phyloP scores from a whole-genome alignment of 306 rosid genomes.

The Lithocarpus polystachyus region DNA sequence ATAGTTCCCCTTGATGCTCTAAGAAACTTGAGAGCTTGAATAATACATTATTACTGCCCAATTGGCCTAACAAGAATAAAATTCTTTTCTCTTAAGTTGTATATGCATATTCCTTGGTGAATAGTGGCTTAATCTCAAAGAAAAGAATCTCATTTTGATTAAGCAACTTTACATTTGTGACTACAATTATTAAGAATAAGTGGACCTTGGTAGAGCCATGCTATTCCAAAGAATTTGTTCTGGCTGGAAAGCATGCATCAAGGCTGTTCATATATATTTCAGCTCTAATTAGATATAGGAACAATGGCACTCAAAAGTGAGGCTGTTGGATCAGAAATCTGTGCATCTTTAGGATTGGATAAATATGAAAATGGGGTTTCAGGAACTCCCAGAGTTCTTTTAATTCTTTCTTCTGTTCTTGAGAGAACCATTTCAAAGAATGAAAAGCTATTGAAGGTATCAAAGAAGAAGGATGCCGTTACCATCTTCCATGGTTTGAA shows the following conservation, averaged over 20 bases:
- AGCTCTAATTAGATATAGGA: constrained; percentile 21
- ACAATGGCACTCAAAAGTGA: constrained; percentile 11
- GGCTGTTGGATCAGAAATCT: constrained; percentile 16
- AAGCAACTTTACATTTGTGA: constrained; percentile 13
- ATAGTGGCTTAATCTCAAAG: constrained; percentile 38
- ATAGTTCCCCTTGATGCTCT: constrained; percentile 6
- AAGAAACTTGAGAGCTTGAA: constrained; percentile 19
- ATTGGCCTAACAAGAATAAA: constrained; percentile 19
- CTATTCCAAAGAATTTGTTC: not conserved
- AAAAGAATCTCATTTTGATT: constrained; percentile 41
- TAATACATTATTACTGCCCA: not conserved
- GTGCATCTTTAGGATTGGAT: constrained; percentile 25
- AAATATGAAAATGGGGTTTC: constrained; percentile 10
- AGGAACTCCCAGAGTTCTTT: constrained; percentile 32
- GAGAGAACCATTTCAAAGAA: constrained; percentile 46
- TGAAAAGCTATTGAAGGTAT: constrained; percentile 26
- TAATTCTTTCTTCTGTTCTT: constrained; percentile 28
- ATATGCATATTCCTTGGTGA: constrained; percentile 16
- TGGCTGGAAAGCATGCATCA: not conserved
- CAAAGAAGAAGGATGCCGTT: constrained; percentile 23
- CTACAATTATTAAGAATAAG: not conserved
- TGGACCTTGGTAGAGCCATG: not conserved
- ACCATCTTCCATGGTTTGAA: constrained; percentile 54
- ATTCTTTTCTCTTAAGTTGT: not conserved
- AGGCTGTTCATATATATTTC: not conserved